phyloP scores from a whole-genome alignment of 1,284 basidiomycete species.

The Fomitiporia mediterranea region DNA sequence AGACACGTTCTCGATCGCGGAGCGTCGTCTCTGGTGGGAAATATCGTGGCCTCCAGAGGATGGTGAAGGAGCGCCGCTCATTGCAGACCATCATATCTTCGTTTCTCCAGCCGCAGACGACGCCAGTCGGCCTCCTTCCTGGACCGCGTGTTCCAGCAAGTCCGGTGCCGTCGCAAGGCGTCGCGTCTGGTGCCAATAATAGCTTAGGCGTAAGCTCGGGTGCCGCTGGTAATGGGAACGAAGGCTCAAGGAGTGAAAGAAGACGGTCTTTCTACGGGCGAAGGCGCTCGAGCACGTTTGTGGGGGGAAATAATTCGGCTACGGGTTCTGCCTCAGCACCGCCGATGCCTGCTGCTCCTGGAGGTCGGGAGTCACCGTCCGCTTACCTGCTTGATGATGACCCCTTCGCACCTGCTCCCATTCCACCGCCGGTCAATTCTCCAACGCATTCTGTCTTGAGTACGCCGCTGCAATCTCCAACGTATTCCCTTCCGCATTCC shows the following conservation, averaged over 20 bases:
- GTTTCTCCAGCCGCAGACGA: conserved; percentile 11
- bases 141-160: background rate
- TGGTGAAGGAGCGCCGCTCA: conserved; percentile 19
- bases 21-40: background rate
- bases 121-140: background rate
- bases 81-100: conserved; percentile 14
- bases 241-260: background rate
- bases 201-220: background rate
- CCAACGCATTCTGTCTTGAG: background rate
- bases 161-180: background rate
- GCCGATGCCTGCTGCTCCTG: conserved; percentile 1
- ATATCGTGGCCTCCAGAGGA: background rate
- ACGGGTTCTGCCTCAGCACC: background rate
- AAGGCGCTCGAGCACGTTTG: conserved; percentile 15
- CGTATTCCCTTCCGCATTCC: background rate
- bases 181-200: background rate
- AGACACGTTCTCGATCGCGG: background rate
- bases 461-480: conserved; percentile 3
- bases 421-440: background rate
- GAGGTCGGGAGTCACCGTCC: conserved; percentile 15
- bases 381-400: conserved; percentile 18
- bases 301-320: background rate
- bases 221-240: background rate
- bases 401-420: conserved; percentile 13
- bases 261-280: conserved; percentile 6